A percentile compares a stretch with the other conserved stretches of the same genome.
These are phyloP conservation scores for Sinapis alba DNA, from an alignment of 441 rosid species.

Conservation along the genomic window DNA sequence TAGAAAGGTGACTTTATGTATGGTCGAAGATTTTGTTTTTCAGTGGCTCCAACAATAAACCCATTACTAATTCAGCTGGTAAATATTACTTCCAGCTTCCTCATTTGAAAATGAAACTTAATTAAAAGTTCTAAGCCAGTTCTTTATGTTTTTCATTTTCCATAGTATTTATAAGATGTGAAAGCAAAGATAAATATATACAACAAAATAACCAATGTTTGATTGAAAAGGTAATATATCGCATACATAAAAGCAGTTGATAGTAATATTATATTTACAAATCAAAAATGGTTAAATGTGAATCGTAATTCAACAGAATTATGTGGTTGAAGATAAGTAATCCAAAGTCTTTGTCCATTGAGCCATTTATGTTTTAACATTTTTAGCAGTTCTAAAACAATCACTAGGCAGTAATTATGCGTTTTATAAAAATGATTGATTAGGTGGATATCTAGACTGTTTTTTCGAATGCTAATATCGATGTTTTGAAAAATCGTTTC, in stretches of 20 bases:
- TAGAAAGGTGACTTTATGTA: slow-evolving; percentile 34
- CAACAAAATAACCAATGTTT: not conserved
- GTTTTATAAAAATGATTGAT: too few species aligned
- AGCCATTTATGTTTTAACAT: not conserved
- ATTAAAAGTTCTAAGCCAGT: not conserved
- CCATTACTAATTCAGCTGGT: not conserved
- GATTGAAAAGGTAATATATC: not conserved
- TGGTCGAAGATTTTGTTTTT: slow-evolving; percentile 14
- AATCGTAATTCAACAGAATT: not conserved
- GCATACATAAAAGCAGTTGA: not conserved
- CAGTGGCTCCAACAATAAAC: slow-evolving; percentile 1
- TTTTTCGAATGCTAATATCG: too few species aligned
- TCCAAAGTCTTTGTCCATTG: not conserved
- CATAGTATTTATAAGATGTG: not conserved
- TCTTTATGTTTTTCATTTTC: not conserved
- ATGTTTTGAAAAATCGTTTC: too few species aligned
- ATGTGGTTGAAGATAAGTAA: not conserved
- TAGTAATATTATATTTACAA: not conserved
- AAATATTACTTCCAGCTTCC: slow-evolving; percentile 1
- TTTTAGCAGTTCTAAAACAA: not conserved
- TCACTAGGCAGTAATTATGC: too few species aligned
- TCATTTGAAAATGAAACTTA: not conserved
- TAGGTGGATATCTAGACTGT: too few species aligned
- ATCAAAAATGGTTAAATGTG: not conserved
- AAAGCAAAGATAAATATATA: not conserved